Base-by-base conservation (phyloP, 305 asterid genomes). In the Fraxinus sp. region DNA sequence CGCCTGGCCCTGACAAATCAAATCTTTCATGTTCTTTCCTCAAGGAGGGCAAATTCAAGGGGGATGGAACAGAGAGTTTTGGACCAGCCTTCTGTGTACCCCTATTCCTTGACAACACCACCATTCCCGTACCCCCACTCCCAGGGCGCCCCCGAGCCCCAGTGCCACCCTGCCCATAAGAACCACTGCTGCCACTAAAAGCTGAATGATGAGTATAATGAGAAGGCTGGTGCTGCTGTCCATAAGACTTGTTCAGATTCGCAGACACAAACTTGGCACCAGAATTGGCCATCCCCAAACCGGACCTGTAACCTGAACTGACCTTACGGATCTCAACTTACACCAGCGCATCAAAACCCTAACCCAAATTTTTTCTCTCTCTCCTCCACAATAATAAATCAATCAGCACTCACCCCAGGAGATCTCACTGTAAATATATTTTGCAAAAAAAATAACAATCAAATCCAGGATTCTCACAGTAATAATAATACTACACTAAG, bases 21-120 rank as follows among this genome's bases (percentile, higher is more conserved):
- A 88, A 92, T 86, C 86, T 93, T 91, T 93, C 97, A 77, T 97
- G 97, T 75, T 97, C 99, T 86, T 93, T 97, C 90, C 98, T 92
- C 95, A 97, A 82, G 4, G 99, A 95, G 0, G 98, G 98, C 87
- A 97, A 89, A 89, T 97, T 97, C 90, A 97, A 85, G 90, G 98
- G 99, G 89, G 98, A 97, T 43, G 98, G 98, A 88, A 95, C 92
- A 35, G 98, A 95, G 86, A 95, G 80, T 86, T 97, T 97, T 9
- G 98, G 82, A 80, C 83, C 95, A 84, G 86, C 88, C 90, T 95
- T 95, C 77, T 92, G 96, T 4, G 86, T 68, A 75, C 84, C 86
- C 88, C 97, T 88, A 77, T 83, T 82, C 90, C 96, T 90, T 32
- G 98, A 92, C 75, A 95, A 84, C 85, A 93, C 91, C 86, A 94